A percentile compares a stretch with the other conserved stretches of the same genome.
These are phyloP conservation scores for Tothia fuscella DNA, from an alignment of 2,329 filamentous ascomycete species.

Conservation along the genomic window DNA sequence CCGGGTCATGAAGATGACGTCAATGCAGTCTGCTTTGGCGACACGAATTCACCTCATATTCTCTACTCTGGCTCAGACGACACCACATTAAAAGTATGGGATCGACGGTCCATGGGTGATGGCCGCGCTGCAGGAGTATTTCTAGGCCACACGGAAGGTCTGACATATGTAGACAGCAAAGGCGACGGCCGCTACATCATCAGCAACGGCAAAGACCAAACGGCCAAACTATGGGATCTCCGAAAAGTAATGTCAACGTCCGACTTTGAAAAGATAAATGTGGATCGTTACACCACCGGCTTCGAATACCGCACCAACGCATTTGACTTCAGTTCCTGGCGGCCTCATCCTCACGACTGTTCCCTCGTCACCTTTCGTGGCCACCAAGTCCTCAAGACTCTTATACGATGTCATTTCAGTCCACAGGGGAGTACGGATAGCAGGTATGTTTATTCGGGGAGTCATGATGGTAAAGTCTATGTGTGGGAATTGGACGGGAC, in stretches of 20 bases:
- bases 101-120: constrained; percentile 58
- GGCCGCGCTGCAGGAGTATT: constrained; percentile 53
- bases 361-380: constrained; percentile 88
- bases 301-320: constrained; percentile 65
- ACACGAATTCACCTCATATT: constrained; percentile 79
- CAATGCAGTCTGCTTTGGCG: constrained; percentile 93
- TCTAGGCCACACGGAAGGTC: constrained; percentile 51
- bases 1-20: constrained; percentile 77
- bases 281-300: constrained; percentile 44
- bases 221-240: constrained; percentile 94
- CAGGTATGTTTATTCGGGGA: constrained; percentile 86
- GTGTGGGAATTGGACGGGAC: constrained; percentile 93
- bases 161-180: constrained; percentile 66
- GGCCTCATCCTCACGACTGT: constrained; percentile 72
- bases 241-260: constrained; percentile 74
- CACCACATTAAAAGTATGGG: constrained; percentile 90
- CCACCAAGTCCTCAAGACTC: constrained; percentile 75
- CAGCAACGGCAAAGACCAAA: constrained; percentile 91
- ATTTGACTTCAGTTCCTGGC: constrained; percentile 55
- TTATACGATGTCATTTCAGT: constrained; percentile 93
- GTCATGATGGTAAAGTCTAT: constrained; percentile 77
- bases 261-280: constrained; percentile 45
- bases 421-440: constrained; percentile 77
- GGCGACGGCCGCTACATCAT: constrained; percentile 82
- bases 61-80: constrained; percentile 95